Conservation (phyloP, 2,329 filamentous ascomycete species). For the Orbilia brochopaga region DNA sequence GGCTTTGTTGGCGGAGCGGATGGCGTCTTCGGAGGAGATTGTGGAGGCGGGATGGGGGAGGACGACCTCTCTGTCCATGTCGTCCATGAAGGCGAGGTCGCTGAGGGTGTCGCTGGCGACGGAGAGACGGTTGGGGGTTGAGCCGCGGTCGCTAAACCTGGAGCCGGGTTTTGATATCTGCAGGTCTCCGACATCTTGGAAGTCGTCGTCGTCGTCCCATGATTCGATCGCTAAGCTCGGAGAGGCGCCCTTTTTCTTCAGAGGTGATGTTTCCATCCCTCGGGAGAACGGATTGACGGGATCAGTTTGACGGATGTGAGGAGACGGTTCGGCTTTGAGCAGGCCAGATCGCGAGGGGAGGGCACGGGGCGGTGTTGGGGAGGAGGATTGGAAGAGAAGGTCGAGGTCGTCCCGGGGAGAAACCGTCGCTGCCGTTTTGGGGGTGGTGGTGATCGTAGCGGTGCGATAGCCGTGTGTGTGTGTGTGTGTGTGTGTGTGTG, state of each 20-base stretch:
- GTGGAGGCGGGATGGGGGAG: constrained; percentile 69
- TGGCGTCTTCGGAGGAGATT: constrained; percentile 67
- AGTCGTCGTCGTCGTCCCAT: constrained; percentile 76
- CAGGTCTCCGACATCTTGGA: constrained; percentile 70
- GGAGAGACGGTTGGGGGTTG: constrained; percentile 80
- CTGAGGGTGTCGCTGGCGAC: constrained; percentile 67
- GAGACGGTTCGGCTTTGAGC: not conserved
- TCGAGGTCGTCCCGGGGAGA: no score
- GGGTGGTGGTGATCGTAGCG: no score
- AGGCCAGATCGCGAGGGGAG: not conserved
- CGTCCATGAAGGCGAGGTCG: constrained; percentile 77
- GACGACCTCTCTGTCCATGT: constrained; percentile 87
- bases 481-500: no score
- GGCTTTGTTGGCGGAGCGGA: constrained; percentile 82
- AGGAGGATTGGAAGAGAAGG: no score
- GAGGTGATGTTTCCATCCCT: constrained; percentile 52
- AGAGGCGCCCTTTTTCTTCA: constrained; percentile 48
- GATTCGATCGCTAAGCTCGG: constrained; percentile 66
- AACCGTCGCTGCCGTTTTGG: no score
- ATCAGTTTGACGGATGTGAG: constrained; percentile 40
- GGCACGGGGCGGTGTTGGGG: not conserved
- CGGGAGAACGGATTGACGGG: constrained; percentile 30
- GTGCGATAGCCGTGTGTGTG: no score
- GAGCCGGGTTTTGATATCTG: constrained; percentile 60
- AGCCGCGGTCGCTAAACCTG: constrained; percentile 69